Evolutionary conservation across 2,329 filamentous ascomycete genomes (phyloP), one percentile per base, ranked within the genome.

Genomic region (Davidsoniella virescens): DNA sequence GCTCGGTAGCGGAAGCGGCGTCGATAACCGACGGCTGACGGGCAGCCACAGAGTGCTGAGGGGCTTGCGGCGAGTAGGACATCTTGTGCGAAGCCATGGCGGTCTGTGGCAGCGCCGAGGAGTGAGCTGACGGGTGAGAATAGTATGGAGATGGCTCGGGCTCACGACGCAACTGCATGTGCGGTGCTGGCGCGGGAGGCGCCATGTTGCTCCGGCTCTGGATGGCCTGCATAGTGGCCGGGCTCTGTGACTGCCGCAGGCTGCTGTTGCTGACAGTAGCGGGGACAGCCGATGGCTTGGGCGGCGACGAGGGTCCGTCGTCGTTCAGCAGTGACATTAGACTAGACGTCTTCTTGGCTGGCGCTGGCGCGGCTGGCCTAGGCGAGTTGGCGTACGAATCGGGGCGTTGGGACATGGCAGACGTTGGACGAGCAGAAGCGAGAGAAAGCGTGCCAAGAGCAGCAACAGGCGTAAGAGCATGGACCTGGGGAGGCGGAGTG

Each of bases 311-410:
- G 3, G 64, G 65, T 6, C 71, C 68, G 49, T 80, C 77, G 54
- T 80, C 75, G 56, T 79, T 79, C 2, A 82, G 65, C 54, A 82
- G 61, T 0, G 75, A 75, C 70, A 80, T 78, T 54, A 82, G 70
- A 55, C 67, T 80, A 12, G 76, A 79, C 6, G 71, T 78, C 64
- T 80, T 80, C n/a, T 72, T 62, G 25, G 67, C 62, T 7, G 65
- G 65, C 2, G 65, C 63, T 7, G 51, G 43, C 26, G 17, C 36
- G 41, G 29, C 20, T 7, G 51, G 51, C 51, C 50, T 53, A 1
- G 51, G 51, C 10, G 51, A 50, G 39, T 25, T 39, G 9, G 26
- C 47, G 20, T 50, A 50, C 8, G 43, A 41, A 17, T 53, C 47
- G 18, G 47, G 47, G 17, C 47, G 51, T 16, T 53, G 51, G 9